Percentiles rank a stretch among this genome's conserved stretches.
Conservation (phyloP, 129 eudicot species). For the Saussurea involucrata region DNA sequence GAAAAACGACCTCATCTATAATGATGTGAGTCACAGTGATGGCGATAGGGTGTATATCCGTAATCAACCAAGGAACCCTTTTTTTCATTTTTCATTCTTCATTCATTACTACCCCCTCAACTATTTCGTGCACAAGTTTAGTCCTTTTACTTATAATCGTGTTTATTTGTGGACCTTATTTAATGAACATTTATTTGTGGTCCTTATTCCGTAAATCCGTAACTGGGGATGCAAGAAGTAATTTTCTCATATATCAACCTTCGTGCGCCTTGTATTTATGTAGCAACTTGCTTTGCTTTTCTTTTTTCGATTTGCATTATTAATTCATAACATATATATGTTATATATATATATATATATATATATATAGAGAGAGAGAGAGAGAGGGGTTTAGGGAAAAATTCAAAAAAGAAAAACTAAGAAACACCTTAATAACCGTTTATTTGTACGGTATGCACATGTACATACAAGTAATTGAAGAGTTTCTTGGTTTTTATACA, state of each 20-base stretch:
- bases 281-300: not conserved
- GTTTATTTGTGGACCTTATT: not conserved
- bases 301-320: not conserved
- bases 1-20: conserved; percentile 12
- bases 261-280: not conserved
- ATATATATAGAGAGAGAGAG: no score
- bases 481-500: no score
- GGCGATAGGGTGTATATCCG: conserved; percentile 22
- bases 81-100: not conserved
- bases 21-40: conserved; percentile 7
- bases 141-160: not conserved
- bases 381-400: no score
- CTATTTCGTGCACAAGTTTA: not conserved
- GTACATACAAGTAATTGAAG: no score
- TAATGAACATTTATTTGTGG: not conserved
- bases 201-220: not conserved
- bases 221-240: not conserved
- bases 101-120: not conserved
- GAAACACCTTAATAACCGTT: no score
- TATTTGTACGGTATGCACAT: no score
- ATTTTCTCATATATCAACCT: not conserved
- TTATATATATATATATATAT: no score
- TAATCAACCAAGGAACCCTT: conserved; percentile 7
- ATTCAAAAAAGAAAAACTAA: no score
- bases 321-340: no score